Base-by-base conservation (phyloP, 116 monocot species). In the Papilionanthe hybrid region DNA sequence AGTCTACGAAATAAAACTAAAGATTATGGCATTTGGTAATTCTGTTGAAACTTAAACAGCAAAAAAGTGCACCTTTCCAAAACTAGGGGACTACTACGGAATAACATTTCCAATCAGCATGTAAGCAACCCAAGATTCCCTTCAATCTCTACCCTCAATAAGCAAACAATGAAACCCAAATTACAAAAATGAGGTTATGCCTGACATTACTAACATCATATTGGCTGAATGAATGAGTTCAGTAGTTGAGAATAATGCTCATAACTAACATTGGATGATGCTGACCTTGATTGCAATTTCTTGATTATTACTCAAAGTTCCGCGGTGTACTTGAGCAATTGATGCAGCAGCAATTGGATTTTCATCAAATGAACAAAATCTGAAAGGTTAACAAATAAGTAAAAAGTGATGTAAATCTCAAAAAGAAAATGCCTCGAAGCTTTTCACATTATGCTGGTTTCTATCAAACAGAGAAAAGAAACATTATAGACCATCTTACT, bases 311-410 rank as follows among this genome's bases (percentile, higher is more conserved):
- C 81, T 91, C 77, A 97, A 81, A 47, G 85, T 18, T 20, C 87
- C 97, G 85, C 55, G 86, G 84, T 97, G 97, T 9, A 97, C 94
- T 85, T 97, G 97, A 88, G 97, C 97, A 88, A 97, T 97, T 83
- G 97, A 97, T 86, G 96, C 96, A 78, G 96, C 96, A 80, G 96
- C 96, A 82, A 97, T 86, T 66, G 96, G 96, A 82, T 87, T 86
- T 84, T 97, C 92, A 85, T 94, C 89, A 88, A 97, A 91, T 71
- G 84, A 83, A 63, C 88, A 28, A 84, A 97, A 97, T 84, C 96
- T 97, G 86, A 80, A 12, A 80, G 9, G 74, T 80, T 32, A 76
- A 13, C 23, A 68, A 78, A 82, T 42, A 80, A 75, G 0, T 11
- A 78, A 19, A 78, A 68, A 9, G 20, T 72, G 22, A 78, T 72